Conservation (phyloP, 2,329 filamentous ascomycete species). For the Verticillium tricorpus region DNA sequence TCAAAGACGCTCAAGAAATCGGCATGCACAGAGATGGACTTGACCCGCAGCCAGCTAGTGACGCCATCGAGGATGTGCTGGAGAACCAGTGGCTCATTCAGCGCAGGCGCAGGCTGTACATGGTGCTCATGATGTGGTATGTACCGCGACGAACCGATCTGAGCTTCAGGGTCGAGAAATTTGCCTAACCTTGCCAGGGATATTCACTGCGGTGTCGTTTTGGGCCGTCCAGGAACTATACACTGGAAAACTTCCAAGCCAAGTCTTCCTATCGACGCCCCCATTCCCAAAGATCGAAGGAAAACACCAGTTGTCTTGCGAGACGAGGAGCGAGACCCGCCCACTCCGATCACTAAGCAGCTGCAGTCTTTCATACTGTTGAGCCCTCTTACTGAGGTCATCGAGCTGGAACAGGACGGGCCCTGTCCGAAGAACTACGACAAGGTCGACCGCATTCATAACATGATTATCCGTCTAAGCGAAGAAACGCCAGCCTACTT, state of each 20-base stretch:
- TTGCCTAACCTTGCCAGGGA: slow-evolving; percentile 37
- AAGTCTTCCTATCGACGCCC: slow-evolving; percentile 49
- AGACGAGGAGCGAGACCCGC: slow-evolving; percentile 41
- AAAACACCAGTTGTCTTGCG: slow-evolving; percentile 44
- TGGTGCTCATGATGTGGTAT: slow-evolving; percentile 41
- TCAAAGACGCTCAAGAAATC: slow-evolving; percentile 59
- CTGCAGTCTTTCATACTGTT: slow-evolving; percentile 47
- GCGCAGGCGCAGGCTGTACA: slow-evolving; percentile 47
- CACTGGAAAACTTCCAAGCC: slow-evolving; percentile 43
- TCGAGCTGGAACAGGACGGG: slow-evolving; percentile 52
- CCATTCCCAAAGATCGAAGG: slow-evolving; percentile 40
- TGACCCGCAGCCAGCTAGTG: slow-evolving; percentile 43
- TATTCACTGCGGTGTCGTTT: slow-evolving; percentile 45
- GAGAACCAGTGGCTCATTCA: slow-evolving; percentile 57
- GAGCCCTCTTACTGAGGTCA: slow-evolving; percentile 46
- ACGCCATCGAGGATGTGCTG: slow-evolving; percentile 42
- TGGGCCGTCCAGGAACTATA: slow-evolving; percentile 53
- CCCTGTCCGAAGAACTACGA: slow-evolving; percentile 49
- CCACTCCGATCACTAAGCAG: slow-evolving; percentile 50
- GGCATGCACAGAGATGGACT: slow-evolving; percentile 51
- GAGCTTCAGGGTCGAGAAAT: not conserved
- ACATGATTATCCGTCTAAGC: slow-evolving; percentile 42
- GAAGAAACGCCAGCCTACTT: slow-evolving; percentile 47
- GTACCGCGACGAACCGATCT: not conserved
- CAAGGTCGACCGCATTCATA: slow-evolving; percentile 50